These are phyloP conservation scores for Juglanconis oblonga DNA, from an alignment of 2,329 filamentous ascomycete species.

Conservation along the genomic window DNA sequence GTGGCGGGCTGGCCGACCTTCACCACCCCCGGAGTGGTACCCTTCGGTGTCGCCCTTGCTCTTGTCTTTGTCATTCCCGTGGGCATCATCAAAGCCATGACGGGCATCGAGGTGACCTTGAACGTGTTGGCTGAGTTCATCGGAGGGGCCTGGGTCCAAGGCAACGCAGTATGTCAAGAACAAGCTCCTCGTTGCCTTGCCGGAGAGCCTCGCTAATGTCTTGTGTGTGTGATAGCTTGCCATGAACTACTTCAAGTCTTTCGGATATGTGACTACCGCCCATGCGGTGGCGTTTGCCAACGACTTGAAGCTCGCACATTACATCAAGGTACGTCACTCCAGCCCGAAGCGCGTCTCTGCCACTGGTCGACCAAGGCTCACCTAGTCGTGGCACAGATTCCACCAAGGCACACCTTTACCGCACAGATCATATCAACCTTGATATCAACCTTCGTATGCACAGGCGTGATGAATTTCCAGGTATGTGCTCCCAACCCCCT, in stretches of 20 bases:
- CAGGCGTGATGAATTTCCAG: constrained; percentile 43
- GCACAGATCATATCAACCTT: constrained; percentile 59
- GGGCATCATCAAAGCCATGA: constrained; percentile 42
- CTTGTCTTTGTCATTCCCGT: constrained; percentile 42
- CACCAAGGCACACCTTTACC: constrained; percentile 56
- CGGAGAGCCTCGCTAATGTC: not conserved
- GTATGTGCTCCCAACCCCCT: not conserved
- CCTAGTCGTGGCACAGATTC: constrained; percentile 39
- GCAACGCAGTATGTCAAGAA: constrained; percentile 31
- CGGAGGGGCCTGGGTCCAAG: constrained; percentile 38
- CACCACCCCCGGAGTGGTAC: constrained; percentile 36
- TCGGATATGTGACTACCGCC: constrained; percentile 35
- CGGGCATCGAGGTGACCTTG: constrained; percentile 37
- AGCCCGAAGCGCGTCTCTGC: not conserved
- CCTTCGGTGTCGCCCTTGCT: constrained; percentile 40
- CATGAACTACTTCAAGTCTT: constrained; percentile 45
- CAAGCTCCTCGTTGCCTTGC: not conserved
- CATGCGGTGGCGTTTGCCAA: constrained; percentile 47
- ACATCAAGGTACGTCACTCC: constrained; percentile 37
- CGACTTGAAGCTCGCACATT: constrained; percentile 33
- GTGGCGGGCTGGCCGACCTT: constrained; percentile 35
- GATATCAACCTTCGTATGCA: constrained; percentile 50
- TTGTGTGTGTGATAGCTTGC: constrained; percentile 25
- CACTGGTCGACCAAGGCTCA: not conserved
- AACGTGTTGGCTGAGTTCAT: constrained; percentile 47